phyloP scores from a whole-genome alignment of 352 stramenopile species.

The Pythium scleroteichum region DNA sequence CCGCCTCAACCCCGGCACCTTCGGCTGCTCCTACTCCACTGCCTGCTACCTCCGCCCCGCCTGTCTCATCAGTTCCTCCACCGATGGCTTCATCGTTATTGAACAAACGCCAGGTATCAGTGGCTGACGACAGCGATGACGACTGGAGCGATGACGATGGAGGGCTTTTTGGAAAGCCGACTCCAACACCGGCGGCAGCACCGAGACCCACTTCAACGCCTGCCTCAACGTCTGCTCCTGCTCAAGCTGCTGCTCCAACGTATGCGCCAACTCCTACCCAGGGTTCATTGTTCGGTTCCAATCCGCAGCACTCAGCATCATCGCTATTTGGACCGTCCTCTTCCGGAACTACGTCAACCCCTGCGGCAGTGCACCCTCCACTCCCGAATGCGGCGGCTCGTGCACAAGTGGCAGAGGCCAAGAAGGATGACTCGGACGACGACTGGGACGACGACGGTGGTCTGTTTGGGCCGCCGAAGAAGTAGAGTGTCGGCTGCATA shows the following conservation, averaged over 20 bases:
- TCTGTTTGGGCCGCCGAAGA: slow-evolving; percentile 50
- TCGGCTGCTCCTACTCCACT: slow-evolving; percentile 7
- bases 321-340: slow-evolving; percentile 35
- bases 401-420: slow-evolving; percentile 43
- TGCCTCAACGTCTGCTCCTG: slow-evolving; percentile 7
- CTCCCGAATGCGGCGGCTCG: slow-evolving; percentile 50
- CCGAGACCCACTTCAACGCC: slow-evolving; percentile 13
- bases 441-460: slow-evolving; percentile 68
- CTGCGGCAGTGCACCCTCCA: slow-evolving; percentile 37
- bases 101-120: slow-evolving; percentile 40
- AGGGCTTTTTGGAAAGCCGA: slow-evolving; percentile 48
- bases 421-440: slow-evolving; percentile 47
- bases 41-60: not conserved
- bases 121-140: slow-evolving; percentile 45
- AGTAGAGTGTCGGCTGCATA: slow-evolving; percentile 8
- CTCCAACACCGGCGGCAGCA: slow-evolving; percentile 17
- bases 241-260: not conserved
- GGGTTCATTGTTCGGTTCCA: slow-evolving; percentile 12
- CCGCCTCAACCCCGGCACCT: slow-evolving; percentile 7
- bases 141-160: slow-evolving; percentile 65
- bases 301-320: not conserved
- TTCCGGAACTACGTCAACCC: slow-evolving; percentile 5
- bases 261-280: slow-evolving; percentile 2
- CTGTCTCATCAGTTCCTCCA: slow-evolving; percentile 20
- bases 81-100: slow-evolving; percentile 41